A percentile compares a stretch with the other conserved stretches of the same genome.
These are phyloP conservation scores for Aspergillus brasiliensis DNA, from an alignment of 2,329 filamentous ascomycete species.

Conservation along the genomic window DNA sequence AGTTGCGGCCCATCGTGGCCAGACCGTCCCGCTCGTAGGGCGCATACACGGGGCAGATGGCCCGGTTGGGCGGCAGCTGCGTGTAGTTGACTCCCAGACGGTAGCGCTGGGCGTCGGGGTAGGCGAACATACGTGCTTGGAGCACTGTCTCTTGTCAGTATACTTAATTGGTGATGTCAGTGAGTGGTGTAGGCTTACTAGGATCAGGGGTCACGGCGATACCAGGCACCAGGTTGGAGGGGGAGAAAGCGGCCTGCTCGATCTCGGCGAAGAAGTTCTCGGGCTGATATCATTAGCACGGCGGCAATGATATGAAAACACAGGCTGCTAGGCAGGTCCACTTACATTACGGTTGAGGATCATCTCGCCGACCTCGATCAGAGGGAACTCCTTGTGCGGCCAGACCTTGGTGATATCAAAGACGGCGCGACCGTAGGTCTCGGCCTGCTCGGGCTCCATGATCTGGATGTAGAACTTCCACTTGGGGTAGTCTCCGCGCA, in stretches of 20 bases:
- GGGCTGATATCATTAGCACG: constrained; percentile 24
- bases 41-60: constrained; percentile 42
- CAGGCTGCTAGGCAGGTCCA: not conserved
- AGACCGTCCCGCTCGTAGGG: constrained; percentile 55
- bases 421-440: constrained; percentile 51
- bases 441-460: constrained; percentile 56
- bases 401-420: constrained; percentile 62
- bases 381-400: constrained; percentile 54
- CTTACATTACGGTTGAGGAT: constrained; percentile 54
- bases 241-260: constrained; percentile 68
- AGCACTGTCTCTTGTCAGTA: too few species aligned
- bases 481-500: constrained; percentile 57
- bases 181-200: constrained; percentile 29
- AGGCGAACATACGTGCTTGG: constrained; percentile 63
- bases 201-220: constrained; percentile 65
- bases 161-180: too few species aligned
- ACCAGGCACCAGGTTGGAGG: constrained; percentile 65
- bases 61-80: constrained; percentile 43
- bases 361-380: constrained; percentile 54
- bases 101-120: constrained; percentile 56
- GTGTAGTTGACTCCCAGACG: constrained; percentile 47
- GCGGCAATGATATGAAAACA: not conserved
- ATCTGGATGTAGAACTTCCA: constrained; percentile 61
- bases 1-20: constrained; percentile 52
- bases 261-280: constrained; percentile 68